Percentiles rank a stretch among this genome's conserved stretches.
These are phyloP conservation scores for Tetraselmis striata DNA, from an alignment of 139 green algal species.

Conservation along the genomic window DNA sequence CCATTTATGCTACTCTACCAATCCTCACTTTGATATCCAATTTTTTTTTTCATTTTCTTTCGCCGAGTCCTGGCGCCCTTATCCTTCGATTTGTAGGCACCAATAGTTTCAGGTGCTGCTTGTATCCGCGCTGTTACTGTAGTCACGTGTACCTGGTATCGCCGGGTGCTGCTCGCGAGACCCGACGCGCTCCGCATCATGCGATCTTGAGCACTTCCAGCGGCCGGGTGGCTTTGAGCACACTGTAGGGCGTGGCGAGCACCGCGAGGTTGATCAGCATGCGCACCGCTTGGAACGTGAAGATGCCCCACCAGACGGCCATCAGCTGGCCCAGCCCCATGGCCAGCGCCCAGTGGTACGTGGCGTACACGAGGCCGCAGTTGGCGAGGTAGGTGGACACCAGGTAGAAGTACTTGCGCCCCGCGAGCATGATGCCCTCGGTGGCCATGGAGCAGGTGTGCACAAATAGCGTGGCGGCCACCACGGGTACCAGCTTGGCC, in stretches of 20 bases:
- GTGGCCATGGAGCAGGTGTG: conserved; percentile 33
- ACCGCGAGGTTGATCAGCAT: conserved; percentile 15
- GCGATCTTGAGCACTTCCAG: neutral
- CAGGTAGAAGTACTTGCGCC: conserved; percentile 21
- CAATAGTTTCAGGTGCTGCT: too few relatives aligned
- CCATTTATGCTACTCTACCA: too few relatives aligned
- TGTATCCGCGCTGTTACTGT: too few relatives aligned
- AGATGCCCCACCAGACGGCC: conserved; percentile 17
- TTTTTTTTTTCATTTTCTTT: too few relatives aligned
- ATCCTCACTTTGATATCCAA: too few relatives aligned
- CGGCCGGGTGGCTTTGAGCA: neutral
- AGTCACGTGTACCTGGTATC: too few relatives aligned
- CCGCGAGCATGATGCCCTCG: conserved; percentile 35
- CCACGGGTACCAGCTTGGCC: neutral
- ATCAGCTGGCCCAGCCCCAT: neutral
- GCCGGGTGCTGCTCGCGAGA: too few relatives aligned
- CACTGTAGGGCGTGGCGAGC: neutral
- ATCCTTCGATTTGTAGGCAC: too few relatives aligned
- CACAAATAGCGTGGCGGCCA: conserved; percentile 15
- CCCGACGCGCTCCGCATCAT: too few relatives aligned
- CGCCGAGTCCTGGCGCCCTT: too few relatives aligned
- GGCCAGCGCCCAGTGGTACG: neutral
- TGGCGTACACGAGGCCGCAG: conserved; percentile 1
- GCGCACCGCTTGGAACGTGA: conserved; percentile 22
- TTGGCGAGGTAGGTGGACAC: conserved; percentile 20